Percentiles rank a stretch among this genome's conserved stretches.
These are phyloP conservation scores for Globisporangium canariense DNA, from an alignment of 352 stramenopile species.

Conservation along the genomic window DNA sequence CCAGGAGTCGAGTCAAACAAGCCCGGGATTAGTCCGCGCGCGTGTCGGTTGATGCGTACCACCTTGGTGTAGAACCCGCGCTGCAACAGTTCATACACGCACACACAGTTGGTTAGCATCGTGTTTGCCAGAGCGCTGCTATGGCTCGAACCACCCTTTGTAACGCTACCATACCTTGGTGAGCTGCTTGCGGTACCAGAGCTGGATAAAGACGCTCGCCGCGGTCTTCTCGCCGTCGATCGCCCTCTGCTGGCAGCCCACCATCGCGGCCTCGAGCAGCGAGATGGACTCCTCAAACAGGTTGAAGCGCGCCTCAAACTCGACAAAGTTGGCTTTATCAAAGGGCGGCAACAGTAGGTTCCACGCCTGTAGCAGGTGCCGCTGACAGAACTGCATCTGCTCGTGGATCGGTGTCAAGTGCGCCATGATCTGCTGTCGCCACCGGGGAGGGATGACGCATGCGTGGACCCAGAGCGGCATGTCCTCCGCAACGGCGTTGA, in stretches of 20 bases:
- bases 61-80: constrained; percentile 59
- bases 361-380: constrained; percentile 31
- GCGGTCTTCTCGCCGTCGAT: constrained; percentile 25
- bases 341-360: constrained; percentile 44
- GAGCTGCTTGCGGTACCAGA: constrained; percentile 40
- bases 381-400: constrained; percentile 37
- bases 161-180: constrained; percentile 23
- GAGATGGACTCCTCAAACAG: constrained; percentile 23
- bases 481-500: constrained; percentile 27
- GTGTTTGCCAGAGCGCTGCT: neutral
- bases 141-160: too few relatives aligned
- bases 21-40: constrained; percentile 47
- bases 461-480: constrained; percentile 43
- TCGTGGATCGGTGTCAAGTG: constrained; percentile 32
- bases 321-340: constrained; percentile 14
- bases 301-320: constrained; percentile 37
- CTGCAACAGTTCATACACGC: constrained; percentile 5
- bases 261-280: constrained; percentile 12
- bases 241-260: constrained; percentile 31
- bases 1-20: constrained; percentile 62
- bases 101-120: neutral
- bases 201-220: constrained; percentile 41
- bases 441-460: constrained; percentile 32
- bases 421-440: constrained; percentile 33
- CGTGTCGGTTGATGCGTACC: constrained; percentile 34